These are phyloP conservation scores for Rhodotorula sp. DNA, from an alignment of 1,284 basidiomycete genomes.

Conservation along the genomic window DNA sequence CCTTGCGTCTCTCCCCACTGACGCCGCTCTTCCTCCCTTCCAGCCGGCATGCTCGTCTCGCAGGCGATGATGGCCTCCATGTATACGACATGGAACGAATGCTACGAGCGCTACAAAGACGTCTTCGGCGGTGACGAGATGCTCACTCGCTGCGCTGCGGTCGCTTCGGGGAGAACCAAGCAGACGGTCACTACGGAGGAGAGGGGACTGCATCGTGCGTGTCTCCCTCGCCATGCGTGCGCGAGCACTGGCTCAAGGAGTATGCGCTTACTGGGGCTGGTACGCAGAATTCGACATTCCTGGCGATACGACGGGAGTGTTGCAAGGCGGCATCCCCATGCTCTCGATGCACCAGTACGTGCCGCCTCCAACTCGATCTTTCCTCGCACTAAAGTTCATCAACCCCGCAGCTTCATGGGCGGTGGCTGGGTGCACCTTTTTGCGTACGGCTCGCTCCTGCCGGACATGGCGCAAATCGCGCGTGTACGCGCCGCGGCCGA, in stretches of 20 bases:
- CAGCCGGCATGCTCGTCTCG: slow-evolving; percentile 41
- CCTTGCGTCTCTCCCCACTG: too few relatives aligned
- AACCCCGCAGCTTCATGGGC: slow-evolving; percentile 27
- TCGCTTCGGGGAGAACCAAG: slow-evolving; percentile 27
- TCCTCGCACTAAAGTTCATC: neutral
- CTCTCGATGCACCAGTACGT: slow-evolving; percentile 39
- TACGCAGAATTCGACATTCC: slow-evolving; percentile 43
- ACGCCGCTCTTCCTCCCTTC: neutral
- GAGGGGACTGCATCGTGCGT: slow-evolving; percentile 39
- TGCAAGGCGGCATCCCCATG: slow-evolving; percentile 45
- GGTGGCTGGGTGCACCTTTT: slow-evolving; percentile 42
- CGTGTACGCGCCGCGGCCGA: slow-evolving; percentile 26
- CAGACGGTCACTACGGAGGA: slow-evolving; percentile 35
- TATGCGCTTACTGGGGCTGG: neutral
- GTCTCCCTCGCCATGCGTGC: too few relatives aligned
- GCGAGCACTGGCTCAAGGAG: too few relatives aligned
- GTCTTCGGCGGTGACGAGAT: slow-evolving; percentile 45
- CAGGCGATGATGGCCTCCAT: slow-evolving; percentile 31
- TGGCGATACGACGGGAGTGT: slow-evolving; percentile 43
- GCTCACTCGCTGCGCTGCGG: slow-evolving; percentile 43
- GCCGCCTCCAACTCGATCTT: too few relatives aligned
- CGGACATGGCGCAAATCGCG: slow-evolving; percentile 40
- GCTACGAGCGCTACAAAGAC: slow-evolving; percentile 27
- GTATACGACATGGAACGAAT: slow-evolving; percentile 32
- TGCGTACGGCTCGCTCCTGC: slow-evolving; percentile 33